These are phyloP conservation scores for Trichosporon ovoides DNA, from an alignment of 1,284 basidiomycete genomes.

Conservation along the genomic window DNA sequence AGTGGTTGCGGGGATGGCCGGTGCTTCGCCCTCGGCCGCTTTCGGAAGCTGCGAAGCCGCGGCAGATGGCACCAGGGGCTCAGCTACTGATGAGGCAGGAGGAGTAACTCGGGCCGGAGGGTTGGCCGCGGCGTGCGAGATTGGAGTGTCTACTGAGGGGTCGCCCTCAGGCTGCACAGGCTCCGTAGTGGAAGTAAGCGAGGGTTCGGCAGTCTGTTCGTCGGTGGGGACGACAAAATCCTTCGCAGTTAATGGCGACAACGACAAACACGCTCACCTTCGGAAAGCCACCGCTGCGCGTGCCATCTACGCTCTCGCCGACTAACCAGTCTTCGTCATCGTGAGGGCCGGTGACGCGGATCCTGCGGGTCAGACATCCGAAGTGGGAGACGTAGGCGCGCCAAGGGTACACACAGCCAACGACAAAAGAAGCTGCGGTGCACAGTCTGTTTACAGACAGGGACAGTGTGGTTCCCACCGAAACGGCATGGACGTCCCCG, in stretches of 20 bases:
- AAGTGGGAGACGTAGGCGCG: background rate
- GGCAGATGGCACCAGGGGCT: background rate
- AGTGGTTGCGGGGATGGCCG: no score
- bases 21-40: conserved; percentile 12
- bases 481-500: no score
- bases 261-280: conserved; percentile 27
- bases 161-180: background rate
- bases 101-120: conserved; percentile 18
- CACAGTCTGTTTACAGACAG: no score
- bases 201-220: conserved; percentile 16
- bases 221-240: conserved; percentile 39
- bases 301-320: conserved; percentile 45
- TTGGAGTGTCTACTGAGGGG: conserved; percentile 5
- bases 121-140: conserved; percentile 18
- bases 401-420: background rate
- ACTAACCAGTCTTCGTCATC: conserved; percentile 50
- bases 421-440: background rate
- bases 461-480: no score
- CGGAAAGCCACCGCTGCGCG: conserved; percentile 45
- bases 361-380: conserved; percentile 26
- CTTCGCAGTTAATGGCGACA: conserved; percentile 20
- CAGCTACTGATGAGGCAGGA: conserved; percentile 21
- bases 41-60: background rate
- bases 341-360: conserved; percentile 46
- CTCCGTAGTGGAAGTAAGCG: background rate